These are phyloP conservation scores for Closterium sp. DNA, from an alignment of 139 green algal species.

Conservation along the genomic window DNA sequence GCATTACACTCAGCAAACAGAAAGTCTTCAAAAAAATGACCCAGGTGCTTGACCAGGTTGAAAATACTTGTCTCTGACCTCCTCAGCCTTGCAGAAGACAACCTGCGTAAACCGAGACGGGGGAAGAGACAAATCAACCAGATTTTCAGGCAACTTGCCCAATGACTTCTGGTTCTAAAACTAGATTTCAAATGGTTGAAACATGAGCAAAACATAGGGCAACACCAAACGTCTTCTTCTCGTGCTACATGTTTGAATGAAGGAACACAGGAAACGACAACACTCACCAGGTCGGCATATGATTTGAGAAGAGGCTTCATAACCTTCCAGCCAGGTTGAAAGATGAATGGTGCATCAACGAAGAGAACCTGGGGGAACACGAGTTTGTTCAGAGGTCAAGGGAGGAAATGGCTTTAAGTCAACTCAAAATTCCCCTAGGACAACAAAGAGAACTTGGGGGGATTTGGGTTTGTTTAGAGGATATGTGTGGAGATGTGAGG, in stretches of 20 bases:
- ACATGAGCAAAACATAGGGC: not conserved
- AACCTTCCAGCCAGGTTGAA: slow-evolving; percentile 81
- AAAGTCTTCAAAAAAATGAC: no score
- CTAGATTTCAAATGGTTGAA: not conserved
- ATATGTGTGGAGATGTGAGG: no score
- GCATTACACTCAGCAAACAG: no score
- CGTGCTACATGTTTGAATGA: not conserved
- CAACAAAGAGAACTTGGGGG: no score
- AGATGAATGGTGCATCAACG: slow-evolving; percentile 91
- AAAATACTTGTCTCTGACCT: slow-evolving; percentile 44
- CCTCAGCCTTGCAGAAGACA: slow-evolving; percentile 36
- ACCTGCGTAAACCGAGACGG: not conserved
- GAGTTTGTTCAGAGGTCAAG: no score
- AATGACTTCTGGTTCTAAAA: not conserved
- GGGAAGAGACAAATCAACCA: no score
- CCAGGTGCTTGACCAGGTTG: no score
- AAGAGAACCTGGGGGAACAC: slow-evolving; percentile 85
- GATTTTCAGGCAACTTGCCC: no score
- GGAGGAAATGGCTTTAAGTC: no score
- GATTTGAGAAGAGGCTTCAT: slow-evolving; percentile 75
- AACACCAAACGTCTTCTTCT: slow-evolving; percentile 2
- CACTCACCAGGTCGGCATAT: slow-evolving; percentile 61
- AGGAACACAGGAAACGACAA: not conserved
- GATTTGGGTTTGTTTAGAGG: not conserved
- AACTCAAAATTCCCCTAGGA: no score